Evolutionary conservation across 1,284 basidiomycete species (phyloP), one percentile per base, ranked within the genome.

Genomic region (Cutaneotrichosporon cavernicola): DNA sequence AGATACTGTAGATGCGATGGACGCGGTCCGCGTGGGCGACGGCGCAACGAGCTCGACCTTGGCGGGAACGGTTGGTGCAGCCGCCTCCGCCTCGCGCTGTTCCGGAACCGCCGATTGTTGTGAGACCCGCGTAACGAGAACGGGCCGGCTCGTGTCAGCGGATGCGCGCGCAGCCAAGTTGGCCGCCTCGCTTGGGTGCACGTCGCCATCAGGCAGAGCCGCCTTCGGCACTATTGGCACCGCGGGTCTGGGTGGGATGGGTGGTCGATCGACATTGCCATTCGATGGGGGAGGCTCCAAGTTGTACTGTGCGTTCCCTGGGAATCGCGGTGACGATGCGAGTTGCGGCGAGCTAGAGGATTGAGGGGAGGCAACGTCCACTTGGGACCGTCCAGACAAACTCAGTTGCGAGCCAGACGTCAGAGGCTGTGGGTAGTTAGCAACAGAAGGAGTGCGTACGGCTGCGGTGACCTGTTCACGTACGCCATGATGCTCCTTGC

Each of bases 391-490:
- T 14, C 56, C 57, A 5, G 62, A 56, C 18, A 66, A 47, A 22
- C 59, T 63, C 38, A 67, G 43, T 52, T 65, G 64, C 11, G 63
- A 68, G 16, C 53, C 32, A 7, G 63, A 67, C 13, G 58, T 60
- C 53, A 66, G 64, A 32, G 62, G 59, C 58, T 68, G 34, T 64
- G 26, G 11, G 36, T 21, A 18, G 55, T 56, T 38, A 43, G 55
- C 30, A 31, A 52, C 49, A 13, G 47, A 10, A 57, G 32, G n/a
- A 22, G 10, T 13, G 31, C 10, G 18, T n/a, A 34, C 50, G 5
- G 30, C 51, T 31, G 51, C 30, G 14, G 51, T 31, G 51, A 31
- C 31, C 26, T n/a, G 30, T 22, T n/a, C 51, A 30, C 61, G 34
- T 31, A 61, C 62, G 0, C 60, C 60, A 46, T 64, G 57, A 34